phyloP scores from a whole-genome alignment of 208 protist genomes.

The Leishmania tropica region DNA sequence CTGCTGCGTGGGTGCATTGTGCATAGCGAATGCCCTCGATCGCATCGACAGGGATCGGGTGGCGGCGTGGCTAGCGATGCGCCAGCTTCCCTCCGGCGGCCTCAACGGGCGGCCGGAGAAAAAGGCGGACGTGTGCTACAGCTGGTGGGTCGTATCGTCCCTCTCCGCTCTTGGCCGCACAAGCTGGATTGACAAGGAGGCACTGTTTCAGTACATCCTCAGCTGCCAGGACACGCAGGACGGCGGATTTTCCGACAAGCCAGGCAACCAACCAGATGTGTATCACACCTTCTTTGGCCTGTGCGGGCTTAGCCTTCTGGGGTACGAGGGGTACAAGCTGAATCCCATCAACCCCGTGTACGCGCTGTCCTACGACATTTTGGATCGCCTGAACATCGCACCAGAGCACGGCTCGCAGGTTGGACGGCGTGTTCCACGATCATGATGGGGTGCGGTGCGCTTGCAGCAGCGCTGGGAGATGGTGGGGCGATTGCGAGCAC shows the following conservation, averaged over 20 bases:
- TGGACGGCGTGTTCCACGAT: slow-evolving; percentile 18
- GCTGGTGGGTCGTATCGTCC: slow-evolving; percentile 99
- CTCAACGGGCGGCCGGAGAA: slow-evolving; percentile 99
- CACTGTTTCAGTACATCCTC: slow-evolving; percentile 96
- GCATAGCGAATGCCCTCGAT: slow-evolving; percentile 92
- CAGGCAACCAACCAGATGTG: slow-evolving; percentile 98
- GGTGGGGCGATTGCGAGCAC: background rate
- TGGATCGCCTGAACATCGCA: slow-evolving; percentile 64
- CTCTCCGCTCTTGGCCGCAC: slow-evolving; percentile 93
- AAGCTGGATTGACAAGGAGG: slow-evolving; percentile 95
- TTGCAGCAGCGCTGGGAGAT: background rate
- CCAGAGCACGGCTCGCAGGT: slow-evolving; percentile 59
- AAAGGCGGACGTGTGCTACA: slow-evolving; percentile 99
- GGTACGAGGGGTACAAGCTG: slow-evolving; percentile 76
- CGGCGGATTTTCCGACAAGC: slow-evolving; percentile 98
- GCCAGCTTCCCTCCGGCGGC: slow-evolving; percentile 97
- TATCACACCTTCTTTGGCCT: slow-evolving; percentile 99
- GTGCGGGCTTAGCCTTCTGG: slow-evolving; percentile 94
- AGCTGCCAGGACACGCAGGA: slow-evolving; percentile 96
- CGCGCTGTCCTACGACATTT: slow-evolving; percentile 82
- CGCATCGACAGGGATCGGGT: slow-evolving; percentile 93
- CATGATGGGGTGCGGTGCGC: background rate
- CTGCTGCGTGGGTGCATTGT: slow-evolving; percentile 97
- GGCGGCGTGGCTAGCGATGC: slow-evolving; percentile 98
- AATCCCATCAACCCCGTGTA: slow-evolving; percentile 90